A percentile compares a stretch with the other conserved stretches of the same genome.
Evolutionary conservation across 345 rosid species (phyloP).

Genomic region (Turnera subulata): DNA sequence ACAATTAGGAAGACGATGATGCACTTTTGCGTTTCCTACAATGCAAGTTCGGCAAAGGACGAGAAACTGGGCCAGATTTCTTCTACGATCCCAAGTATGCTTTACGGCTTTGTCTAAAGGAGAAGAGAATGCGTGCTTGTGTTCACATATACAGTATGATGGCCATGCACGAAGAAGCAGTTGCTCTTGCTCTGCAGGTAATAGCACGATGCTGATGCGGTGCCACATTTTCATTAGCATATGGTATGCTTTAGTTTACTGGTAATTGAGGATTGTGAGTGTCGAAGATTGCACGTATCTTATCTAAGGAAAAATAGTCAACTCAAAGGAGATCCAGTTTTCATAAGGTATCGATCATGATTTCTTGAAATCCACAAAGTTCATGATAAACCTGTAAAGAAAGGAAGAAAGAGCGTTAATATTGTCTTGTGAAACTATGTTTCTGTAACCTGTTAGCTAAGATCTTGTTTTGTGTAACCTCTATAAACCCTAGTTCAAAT

Average conservation of each 20-base stretch:
- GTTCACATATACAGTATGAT: slow-evolving; percentile 98
- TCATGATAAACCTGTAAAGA: neutral
- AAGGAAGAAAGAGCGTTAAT: neutral
- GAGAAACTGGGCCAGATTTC: slow-evolving; percentile 84
- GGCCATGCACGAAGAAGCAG: slow-evolving; percentile 99
- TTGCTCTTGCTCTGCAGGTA: slow-evolving; percentile 98
- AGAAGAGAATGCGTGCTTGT: slow-evolving; percentile 93
- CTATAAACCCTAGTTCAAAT: neutral
- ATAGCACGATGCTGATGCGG: slow-evolving; percentile 8
- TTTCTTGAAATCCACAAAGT: neutral
- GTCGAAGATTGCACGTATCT: too few species aligned
- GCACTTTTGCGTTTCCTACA: slow-evolving; percentile 88
- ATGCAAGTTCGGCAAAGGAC: slow-evolving; percentile 95
- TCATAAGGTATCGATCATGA: neutral
- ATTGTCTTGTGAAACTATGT: too few species aligned
- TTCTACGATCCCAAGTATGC: slow-evolving; percentile 98
- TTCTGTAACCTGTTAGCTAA: neutral
- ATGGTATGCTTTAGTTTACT: neutral
- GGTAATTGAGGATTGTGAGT: too few species aligned
- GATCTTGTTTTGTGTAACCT: neutral
- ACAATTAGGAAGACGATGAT: slow-evolving; percentile 80
- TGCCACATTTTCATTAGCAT: slow-evolving; percentile 4
- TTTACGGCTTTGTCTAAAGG: slow-evolving; percentile 93
- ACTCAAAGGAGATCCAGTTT: neutral
- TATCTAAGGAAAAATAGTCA: too few species aligned